Evolutionary conservation across 192 early-diverging fungal genomes (phyloP).

Genomic region (Coemansia sp.): DNA sequence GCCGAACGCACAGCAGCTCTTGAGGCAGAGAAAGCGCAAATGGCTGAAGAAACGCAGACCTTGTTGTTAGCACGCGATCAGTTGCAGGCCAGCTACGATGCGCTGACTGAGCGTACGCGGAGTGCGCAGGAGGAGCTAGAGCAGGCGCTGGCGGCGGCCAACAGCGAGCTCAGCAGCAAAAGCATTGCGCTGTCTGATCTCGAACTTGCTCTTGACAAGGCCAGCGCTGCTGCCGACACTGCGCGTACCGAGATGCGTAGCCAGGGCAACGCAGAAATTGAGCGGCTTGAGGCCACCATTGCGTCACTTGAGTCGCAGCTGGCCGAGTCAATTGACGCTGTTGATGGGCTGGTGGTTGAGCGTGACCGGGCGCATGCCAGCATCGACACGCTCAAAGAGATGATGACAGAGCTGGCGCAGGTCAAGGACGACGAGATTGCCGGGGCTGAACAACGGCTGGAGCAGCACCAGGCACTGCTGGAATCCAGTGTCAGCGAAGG

Average conservation of each 20-base stretch:
- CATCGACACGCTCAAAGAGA: conserved; percentile 36
- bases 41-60: conserved; percentile 5
- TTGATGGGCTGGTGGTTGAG: conserved; percentile 17
- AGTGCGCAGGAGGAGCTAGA: conserved; percentile 32
- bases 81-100: conserved; percentile 15
- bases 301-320: conserved; percentile 9
- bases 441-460: conserved; percentile 26
- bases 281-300: conserved; percentile 1
- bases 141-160: conserved; percentile 21
- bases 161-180: conserved; percentile 30
- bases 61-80: conserved; percentile 8
- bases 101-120: conserved; percentile 14
- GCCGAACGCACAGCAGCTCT: conserved; percentile 1
- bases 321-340: conserved; percentile 4
- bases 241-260: conserved; percentile 15
- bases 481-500: conserved; percentile 29
- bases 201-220: conserved; percentile 32
- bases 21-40: background rate
- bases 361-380: conserved; percentile 19
- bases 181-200: conserved; percentile 21
- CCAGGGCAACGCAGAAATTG: conserved; percentile 6
- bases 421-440: conserved; percentile 45
- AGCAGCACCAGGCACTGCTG: conserved; percentile 21
- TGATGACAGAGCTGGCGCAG: conserved; percentile 51
- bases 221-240: conserved; percentile 19